Percentiles rank a stretch among this genome's conserved stretches.
These are phyloP conservation scores for Eucalyptus camaldulensis DNA, from an alignment of 345 rosid genomes.

Conservation along the genomic window DNA sequence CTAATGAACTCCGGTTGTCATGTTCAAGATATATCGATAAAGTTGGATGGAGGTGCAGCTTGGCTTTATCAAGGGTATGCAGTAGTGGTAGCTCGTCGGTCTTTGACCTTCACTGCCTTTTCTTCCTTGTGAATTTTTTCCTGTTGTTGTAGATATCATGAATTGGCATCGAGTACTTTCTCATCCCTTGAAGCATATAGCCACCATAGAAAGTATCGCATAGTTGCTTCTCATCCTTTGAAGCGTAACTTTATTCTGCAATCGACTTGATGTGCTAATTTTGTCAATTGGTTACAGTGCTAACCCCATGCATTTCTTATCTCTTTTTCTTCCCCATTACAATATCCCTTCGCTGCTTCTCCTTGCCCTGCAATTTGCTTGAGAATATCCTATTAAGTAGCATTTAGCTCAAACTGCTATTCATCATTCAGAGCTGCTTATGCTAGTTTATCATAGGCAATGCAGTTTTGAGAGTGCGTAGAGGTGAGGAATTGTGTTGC, in stretches of 20 bases:
- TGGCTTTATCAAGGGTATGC: slow-evolving; percentile 98
- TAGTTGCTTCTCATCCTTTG: background rate
- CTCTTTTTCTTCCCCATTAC: background rate
- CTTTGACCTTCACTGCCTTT: background rate
- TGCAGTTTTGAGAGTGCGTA: background rate
- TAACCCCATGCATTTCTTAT: background rate
- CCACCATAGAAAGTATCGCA: background rate
- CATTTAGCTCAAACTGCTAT: background rate
- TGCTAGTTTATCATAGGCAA: background rate
- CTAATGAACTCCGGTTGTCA: slow-evolving; percentile 72
- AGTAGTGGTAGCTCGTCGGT: background rate
- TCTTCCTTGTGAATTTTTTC: background rate
- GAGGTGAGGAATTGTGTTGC: background rate
- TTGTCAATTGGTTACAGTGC: background rate
- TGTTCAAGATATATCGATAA: slow-evolving; percentile 55
- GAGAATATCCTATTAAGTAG: background rate
- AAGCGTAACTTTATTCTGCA: background rate
- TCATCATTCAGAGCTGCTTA: background rate
- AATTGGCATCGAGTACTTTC: background rate
- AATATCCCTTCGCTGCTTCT: background rate
- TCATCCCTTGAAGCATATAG: background rate
- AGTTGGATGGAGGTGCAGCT: slow-evolving; percentile 88
- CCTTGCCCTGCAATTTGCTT: background rate
- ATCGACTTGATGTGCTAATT: background rate
- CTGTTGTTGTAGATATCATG: background rate